Percentiles rank a stretch among this genome's conserved stretches.
These are phyloP conservation scores for Vitellaria paradoxa DNA, from an alignment of 179 eudicot genomes.

Conservation along the genomic window DNA sequence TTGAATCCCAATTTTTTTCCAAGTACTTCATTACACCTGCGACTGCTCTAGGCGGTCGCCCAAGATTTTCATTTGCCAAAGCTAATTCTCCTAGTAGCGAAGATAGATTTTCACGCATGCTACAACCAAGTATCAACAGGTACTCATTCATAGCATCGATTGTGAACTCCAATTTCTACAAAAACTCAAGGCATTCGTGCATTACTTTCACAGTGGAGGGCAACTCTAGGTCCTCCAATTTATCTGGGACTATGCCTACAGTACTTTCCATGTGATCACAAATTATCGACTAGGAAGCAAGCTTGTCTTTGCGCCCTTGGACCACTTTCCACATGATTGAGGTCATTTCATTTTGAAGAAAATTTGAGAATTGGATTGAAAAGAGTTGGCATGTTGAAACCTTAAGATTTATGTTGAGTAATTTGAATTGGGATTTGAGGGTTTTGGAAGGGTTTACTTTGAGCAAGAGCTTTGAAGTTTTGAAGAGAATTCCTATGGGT, in stretches of 20 bases:
- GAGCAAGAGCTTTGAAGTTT: conserved; percentile 7
- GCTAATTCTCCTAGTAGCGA: too few species aligned
- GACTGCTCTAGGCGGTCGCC: too few species aligned
- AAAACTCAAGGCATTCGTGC: conserved; percentile 86
- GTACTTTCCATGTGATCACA: too few species aligned
- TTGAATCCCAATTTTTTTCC: too few species aligned
- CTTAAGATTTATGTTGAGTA: neutral
- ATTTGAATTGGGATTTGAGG: conserved; percentile 14
- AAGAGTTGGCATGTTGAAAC: conserved; percentile 27
- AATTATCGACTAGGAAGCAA: conserved; percentile 82
- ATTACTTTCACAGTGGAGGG: conserved; percentile 93
- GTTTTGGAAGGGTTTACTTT: conserved; percentile 33
- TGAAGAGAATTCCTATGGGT: conserved; percentile 9
- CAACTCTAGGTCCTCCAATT: conserved; percentile 69
- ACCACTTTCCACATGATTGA: conserved; percentile 93
- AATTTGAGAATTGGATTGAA: conserved; percentile 56
- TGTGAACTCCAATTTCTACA: conserved; percentile 85
- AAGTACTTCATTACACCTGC: too few species aligned
- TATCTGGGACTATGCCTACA: conserved; percentile 86
- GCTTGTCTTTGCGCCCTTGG: conserved; percentile 85
- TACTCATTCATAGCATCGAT: conserved; percentile 88
- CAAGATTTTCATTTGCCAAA: too few species aligned
- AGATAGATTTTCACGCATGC: conserved; percentile 67
- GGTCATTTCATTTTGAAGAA: conserved; percentile 94
- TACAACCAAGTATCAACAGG: conserved; percentile 86